Evolutionary conservation across 1,284 basidiomycete genomes (phyloP), one percentile per base, ranked within the genome.

Genomic region (Papiliotrema nemorosa): DNA sequence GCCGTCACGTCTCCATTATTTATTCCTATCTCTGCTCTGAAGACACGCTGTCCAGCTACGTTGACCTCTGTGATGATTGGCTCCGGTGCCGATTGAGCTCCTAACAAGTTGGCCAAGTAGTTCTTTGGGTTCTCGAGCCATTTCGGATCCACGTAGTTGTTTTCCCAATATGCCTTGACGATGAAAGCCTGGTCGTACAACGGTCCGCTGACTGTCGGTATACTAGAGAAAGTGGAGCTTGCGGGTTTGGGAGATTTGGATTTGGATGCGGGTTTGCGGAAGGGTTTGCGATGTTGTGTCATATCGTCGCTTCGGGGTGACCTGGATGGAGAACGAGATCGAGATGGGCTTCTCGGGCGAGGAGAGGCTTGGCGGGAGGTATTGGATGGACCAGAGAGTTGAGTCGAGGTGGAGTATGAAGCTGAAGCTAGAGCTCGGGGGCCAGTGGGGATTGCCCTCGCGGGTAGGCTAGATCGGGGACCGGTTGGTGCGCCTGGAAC

Each of bases 1-100:
- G 78, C 79, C 26, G 73, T 39, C 39, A 79, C 64, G n/a, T 55
- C 58, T 42, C 29, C 38, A 13, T 20, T 22, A 14, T 39, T 34
- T 36, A 40, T 12, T 7, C 29, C 29, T 14, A 31, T 7, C 20
- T 33, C 38, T 13, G 44, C 44, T 20, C 44, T 45, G 44, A 27
- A 5, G 21, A 36, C 13, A 12, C 22, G n/a, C 16, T 25, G 21
- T 7, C 35, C 44, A 26, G 18, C 44, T 18, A 46, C 33, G 10
- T 6, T 7, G 16, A 36, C 35, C n/a, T 24, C 14, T 16, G 10
- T 22, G 18, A 14, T 10, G 25, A 16, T 46, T 12, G 24, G 16
- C 4, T 46, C 24, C 9, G 35, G 44, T 31, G 29, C 9, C 21
- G 22, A 14, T 3, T 2, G 5, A 29, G 21, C 10, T 3, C 36